Evolutionary conservation across 305 asterid genomes (phyloP).

Genomic region (Ajuga reptans): DNA sequence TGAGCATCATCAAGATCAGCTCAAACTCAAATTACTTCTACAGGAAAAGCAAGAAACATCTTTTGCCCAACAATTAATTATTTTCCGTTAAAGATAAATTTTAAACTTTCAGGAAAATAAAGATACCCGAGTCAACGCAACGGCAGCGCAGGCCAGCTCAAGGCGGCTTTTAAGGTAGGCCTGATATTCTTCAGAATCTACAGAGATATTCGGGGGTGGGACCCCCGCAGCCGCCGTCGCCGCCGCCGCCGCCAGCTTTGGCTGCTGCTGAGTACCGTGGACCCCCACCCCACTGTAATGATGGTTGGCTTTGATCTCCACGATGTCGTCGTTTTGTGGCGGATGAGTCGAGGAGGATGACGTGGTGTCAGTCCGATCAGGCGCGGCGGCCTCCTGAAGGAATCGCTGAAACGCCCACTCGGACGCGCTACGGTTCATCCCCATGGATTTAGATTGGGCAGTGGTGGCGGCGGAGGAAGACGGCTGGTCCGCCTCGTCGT

Average conservation of each 20-base stretch:
- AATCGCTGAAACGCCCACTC: conserved; percentile 90
- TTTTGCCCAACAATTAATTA: not conserved
- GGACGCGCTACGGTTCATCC: conserved; percentile 80
- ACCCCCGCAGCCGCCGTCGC: conserved; percentile 24
- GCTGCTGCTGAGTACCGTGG: conserved; percentile 20
- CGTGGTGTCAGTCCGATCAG: conserved; percentile 27
- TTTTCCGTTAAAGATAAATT: not conserved
- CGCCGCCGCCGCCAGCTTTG: conserved; percentile 3
- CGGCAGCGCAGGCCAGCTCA: conserved; percentile 91
- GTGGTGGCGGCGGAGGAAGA: conserved; percentile 32
- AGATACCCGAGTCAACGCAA: conserved; percentile 65
- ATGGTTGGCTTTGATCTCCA: conserved; percentile 33
- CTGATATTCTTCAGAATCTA: conserved; percentile 54
- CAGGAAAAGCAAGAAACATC: too few species aligned
- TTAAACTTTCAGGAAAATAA: not conserved
- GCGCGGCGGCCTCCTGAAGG: conserved; percentile 51
- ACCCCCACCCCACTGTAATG: not conserved
- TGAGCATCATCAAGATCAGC: conserved; percentile 13
- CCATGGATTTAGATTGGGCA: conserved; percentile 35
- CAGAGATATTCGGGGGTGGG: conserved; percentile 34
- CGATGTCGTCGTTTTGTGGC: conserved; percentile 28
- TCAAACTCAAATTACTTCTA: too few species aligned
- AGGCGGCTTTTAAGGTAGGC: conserved; percentile 74
- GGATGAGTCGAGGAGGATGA: conserved; percentile 21
- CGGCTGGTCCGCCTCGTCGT: conserved; percentile 25